Conservation (phyloP, 2,329 filamentous ascomycete species). For the Pezizomycotina sp. region DNA sequence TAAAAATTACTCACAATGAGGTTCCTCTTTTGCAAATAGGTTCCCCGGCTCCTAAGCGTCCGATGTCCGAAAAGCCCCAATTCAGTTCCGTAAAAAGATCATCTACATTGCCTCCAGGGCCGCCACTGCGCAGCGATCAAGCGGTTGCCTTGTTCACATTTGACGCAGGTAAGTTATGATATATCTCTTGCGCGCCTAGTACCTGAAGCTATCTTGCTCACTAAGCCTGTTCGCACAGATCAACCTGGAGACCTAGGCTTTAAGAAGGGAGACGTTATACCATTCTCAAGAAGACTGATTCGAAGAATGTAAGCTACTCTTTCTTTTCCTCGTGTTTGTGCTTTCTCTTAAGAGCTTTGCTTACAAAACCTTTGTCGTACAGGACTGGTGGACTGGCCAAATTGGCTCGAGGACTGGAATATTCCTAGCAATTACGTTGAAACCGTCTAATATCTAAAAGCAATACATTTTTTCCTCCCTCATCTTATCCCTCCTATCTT, state of each 20-base stretch:
- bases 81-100: too few relatives aligned
- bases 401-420: constrained; percentile 75
- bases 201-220: too few relatives aligned
- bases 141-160: constrained; percentile 87
- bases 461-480: too few relatives aligned
- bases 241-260: constrained; percentile 85
- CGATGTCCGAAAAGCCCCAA: constrained; percentile 76
- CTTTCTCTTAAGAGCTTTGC: constrained; percentile 8
- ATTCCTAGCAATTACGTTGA: constrained; percentile 43
- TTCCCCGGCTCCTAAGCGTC: constrained; percentile 54
- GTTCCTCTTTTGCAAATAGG: constrained; percentile 40
- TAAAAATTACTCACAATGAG: too few relatives aligned
- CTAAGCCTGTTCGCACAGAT: constrained; percentile 29
- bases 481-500: too few relatives aligned
- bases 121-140: constrained; percentile 47
- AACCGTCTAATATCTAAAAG: constrained; percentile 21
- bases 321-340: not conserved
- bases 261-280: constrained; percentile 97
- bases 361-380: constrained; percentile 5
- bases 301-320: constrained; percentile 50
- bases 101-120: constrained; percentile 34
- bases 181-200: not conserved
- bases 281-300: constrained; percentile 85
- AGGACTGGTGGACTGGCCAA: constrained; percentile 56
- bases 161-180: constrained; percentile 43